phyloP scores from a whole-genome alignment of 768 basidiomycete species.

The Rhodotorula paludigena region DNA sequence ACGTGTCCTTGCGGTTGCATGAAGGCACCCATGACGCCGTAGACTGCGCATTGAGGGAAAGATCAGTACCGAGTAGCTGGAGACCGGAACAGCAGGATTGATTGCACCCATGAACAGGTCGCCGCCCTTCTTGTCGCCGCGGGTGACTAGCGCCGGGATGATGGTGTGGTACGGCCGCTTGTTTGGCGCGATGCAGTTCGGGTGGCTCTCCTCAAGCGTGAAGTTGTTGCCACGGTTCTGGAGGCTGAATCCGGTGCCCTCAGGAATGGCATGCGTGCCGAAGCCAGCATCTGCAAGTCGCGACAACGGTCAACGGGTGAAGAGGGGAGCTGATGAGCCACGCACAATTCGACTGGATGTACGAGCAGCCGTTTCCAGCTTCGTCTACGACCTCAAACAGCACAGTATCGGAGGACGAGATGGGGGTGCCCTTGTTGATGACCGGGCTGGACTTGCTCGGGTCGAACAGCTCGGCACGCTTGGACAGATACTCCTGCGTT shows the following conservation, averaged over 20 bases:
- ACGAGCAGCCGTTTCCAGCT: conserved; percentile 49
- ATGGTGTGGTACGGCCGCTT: conserved; percentile 41
- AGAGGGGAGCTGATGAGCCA: not conserved
- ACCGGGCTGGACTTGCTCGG: conserved; percentile 60
- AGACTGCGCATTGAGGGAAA: not conserved
- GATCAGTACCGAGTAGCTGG: not conserved
- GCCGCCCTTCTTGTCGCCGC: conserved; percentile 46
- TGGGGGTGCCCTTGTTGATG: conserved; percentile 69
- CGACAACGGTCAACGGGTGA: too few relatives aligned
- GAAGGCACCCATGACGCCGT: conserved; percentile 53
- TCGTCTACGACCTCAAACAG: conserved; percentile 72
- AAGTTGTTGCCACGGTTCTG: conserved; percentile 92
- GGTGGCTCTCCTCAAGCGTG: conserved; percentile 69
- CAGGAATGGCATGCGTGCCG: conserved; percentile 76
- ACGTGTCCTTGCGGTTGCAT: conserved; percentile 87
- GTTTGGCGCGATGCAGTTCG: conserved; percentile 62
- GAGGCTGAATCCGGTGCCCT: conserved; percentile 90
- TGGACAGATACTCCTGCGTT: conserved; percentile 69
- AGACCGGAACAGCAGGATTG: conserved; percentile 30
- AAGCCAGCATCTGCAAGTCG: conserved; percentile 58
- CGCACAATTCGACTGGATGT: conserved; percentile 30
- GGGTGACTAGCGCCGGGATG: conserved; percentile 74
- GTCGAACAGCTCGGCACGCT: conserved; percentile 74
- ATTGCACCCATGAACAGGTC: conserved; percentile 68
- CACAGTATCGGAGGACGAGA: conserved; percentile 84